Conservation (phyloP, 2,329 filamentous ascomycete species). For the Aspergillus pseudoglaucus region DNA sequence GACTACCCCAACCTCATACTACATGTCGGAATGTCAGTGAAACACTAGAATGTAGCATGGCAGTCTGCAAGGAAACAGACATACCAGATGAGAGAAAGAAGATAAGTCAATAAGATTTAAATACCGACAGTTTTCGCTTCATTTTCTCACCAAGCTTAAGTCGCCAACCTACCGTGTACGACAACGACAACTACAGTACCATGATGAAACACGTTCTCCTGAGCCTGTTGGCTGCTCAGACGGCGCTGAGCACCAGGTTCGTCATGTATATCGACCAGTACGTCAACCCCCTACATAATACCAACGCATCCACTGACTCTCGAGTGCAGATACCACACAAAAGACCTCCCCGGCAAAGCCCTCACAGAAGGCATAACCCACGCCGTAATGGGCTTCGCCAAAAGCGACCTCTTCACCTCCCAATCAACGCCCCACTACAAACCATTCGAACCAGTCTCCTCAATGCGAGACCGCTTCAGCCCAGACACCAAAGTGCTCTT, state of each 20-base stretch:
- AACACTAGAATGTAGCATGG: no score
- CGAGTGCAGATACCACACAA: constrained; percentile 35
- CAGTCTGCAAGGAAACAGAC: no score
- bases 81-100: no score
- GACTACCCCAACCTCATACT: no score
- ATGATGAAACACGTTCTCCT: constrained; percentile 16
- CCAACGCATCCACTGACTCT: not conserved
- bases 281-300: constrained; percentile 7
- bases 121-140: no score
- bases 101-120: no score
- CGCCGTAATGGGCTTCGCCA: constrained; percentile 52
- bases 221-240: constrained; percentile 25
- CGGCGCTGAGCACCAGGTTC: constrained; percentile 24
- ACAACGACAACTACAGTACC: not conserved
- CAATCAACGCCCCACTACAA: constrained; percentile 39
- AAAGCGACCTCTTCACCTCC: constrained; percentile 45
- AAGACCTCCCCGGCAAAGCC: constrained; percentile 25
- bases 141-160: no score
- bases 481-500: constrained; percentile 58
- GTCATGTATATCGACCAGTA: constrained; percentile 46
- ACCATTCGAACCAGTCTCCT: constrained; percentile 49
- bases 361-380: constrained; percentile 45
- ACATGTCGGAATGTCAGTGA: no score
- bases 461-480: constrained; percentile 49
- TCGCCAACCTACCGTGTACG: not conserved